Percentiles rank a stretch among this genome's conserved stretches.
Evolutionary conservation across 2,329 filamentous ascomycete species (phyloP).

Genomic region (Colletotrichum sojae): DNA sequence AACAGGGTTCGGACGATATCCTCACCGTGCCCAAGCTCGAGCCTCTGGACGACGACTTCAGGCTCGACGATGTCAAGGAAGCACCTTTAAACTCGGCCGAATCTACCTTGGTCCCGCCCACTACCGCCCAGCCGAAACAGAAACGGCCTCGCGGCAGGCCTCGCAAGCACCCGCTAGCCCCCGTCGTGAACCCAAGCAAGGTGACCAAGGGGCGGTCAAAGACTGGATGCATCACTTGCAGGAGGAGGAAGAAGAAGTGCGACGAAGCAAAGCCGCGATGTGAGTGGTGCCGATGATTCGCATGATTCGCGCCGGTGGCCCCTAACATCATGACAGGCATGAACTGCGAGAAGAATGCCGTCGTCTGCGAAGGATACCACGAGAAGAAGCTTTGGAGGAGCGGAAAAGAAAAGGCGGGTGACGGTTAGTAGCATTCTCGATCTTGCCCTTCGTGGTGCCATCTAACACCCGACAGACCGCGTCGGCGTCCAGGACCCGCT

Average conservation of each 20-base stretch:
- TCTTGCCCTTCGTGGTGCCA: background rate
- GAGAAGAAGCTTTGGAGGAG: constrained; percentile 91
- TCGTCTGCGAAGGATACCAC: constrained; percentile 91
- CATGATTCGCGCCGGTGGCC: background rate
- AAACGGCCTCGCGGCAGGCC: constrained; percentile 84
- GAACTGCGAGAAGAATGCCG: constrained; percentile 94
- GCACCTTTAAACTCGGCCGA: constrained; percentile 51
- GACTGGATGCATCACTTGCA: constrained; percentile 77
- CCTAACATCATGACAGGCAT: constrained; percentile 67
- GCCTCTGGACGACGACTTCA: constrained; percentile 69
- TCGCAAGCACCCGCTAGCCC: constrained; percentile 81
- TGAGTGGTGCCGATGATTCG: constrained; percentile 54
- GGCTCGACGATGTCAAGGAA: constrained; percentile 66
- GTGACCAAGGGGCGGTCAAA: constrained; percentile 82
- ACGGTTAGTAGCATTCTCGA: constrained; percentile 62
- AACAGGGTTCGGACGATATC: constrained; percentile 61
- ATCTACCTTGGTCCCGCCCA: constrained; percentile 37
- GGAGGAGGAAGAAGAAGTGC: constrained; percentile 80
- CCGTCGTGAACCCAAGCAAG: constrained; percentile 73
- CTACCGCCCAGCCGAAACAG: constrained; percentile 53
- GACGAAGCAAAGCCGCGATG: constrained; percentile 78
- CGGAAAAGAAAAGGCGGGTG: constrained; percentile 81
- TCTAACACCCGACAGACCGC: constrained; percentile 28
- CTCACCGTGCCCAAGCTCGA: constrained; percentile 69
- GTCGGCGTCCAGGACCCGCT: constrained; percentile 28